These are phyloP conservation scores for Fusarium praegraminearum DNA, from an alignment of 2,329 filamentous ascomycete genomes.

Conservation along the genomic window DNA sequence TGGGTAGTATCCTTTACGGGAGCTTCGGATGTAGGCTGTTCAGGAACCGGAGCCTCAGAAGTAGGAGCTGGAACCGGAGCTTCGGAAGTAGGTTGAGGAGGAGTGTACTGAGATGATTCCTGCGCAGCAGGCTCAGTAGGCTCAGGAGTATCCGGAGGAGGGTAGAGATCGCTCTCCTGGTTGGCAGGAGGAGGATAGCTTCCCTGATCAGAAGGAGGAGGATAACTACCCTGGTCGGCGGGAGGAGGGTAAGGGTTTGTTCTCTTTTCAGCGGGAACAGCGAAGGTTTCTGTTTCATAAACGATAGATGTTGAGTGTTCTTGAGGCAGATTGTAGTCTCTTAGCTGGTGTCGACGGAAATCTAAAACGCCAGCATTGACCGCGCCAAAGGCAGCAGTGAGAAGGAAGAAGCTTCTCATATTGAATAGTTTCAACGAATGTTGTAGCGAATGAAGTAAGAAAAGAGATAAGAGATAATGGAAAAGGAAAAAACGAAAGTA, in stretches of 20 bases:
- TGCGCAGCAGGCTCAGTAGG: constrained; percentile 6
- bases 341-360: constrained; percentile 11
- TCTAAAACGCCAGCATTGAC: constrained; percentile 31
- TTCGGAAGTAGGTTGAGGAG: constrained; percentile 7
- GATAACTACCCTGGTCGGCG: not conserved
- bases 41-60: not conserved
- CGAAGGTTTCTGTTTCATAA: constrained; percentile 1
- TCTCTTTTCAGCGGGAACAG: not conserved
- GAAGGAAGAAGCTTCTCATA: constrained; percentile 35
- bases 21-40: constrained; percentile 2
- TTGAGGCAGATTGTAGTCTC: constrained; percentile 13
- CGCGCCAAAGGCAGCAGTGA: constrained; percentile 29
- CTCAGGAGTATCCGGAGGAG: not conserved
- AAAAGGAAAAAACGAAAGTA: constrained; percentile 27
- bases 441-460: constrained; percentile 28
- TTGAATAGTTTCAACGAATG: constrained; percentile 28
- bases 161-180: not conserved
- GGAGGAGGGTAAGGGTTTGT: not conserved
- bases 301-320: not conserved
- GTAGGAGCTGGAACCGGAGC: constrained; percentile 3
- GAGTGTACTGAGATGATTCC: constrained; percentile 21
- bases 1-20: constrained; percentile 8
- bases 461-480: not conserved
- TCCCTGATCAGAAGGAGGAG: not conserved
- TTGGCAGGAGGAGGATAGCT: constrained; percentile 1